A percentile compares a stretch with the other conserved stretches of the same genome.
Evolutionary conservation across 2,329 filamentous ascomycete species (phyloP).

Genomic region (Cytospora paraplurivora): DNA sequence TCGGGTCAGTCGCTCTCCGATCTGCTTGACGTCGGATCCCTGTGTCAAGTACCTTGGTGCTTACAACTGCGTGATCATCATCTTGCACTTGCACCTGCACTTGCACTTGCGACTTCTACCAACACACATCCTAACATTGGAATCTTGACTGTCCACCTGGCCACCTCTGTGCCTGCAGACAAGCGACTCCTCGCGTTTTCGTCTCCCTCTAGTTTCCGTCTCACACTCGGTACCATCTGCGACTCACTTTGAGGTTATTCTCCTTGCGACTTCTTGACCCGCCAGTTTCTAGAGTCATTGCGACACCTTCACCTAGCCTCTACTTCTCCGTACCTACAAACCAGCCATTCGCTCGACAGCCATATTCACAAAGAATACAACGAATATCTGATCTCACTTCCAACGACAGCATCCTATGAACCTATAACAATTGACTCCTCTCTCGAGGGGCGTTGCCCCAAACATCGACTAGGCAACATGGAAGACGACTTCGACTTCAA

Average conservation of each 20-base stretch:
- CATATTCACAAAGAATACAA: neutral
- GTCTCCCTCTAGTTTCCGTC: neutral
- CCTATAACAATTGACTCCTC: slow-evolving; percentile 15
- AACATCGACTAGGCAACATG: slow-evolving; percentile 19
- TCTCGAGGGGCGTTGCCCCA: slow-evolving; percentile 26
- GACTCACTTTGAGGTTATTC: neutral
- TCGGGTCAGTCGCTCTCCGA: neutral
- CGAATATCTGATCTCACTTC: neutral
- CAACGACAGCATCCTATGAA: slow-evolving; percentile 23
- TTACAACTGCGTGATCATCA: slow-evolving; percentile 1
- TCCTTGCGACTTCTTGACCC: slow-evolving; percentile 2
- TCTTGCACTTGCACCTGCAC: neutral
- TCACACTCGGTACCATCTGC: neutral
- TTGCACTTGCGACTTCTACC: neutral
- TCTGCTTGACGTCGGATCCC: neutral
- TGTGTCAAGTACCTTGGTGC: neutral
- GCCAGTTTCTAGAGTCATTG: neutral
- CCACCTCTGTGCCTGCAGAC: neutral
- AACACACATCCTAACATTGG: neutral
- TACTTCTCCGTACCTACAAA: neutral
- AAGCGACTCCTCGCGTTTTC: neutral
- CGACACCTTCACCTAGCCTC: neutral
- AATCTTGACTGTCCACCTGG: neutral
- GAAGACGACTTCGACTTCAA: slow-evolving; percentile 17
- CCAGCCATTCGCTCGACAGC: neutral